A percentile compares a stretch with the other conserved stretches of the same genome.
phyloP scores from a whole-genome alignment of 1,284 basidiomycete genomes.

The Tremellales sp. region DNA sequence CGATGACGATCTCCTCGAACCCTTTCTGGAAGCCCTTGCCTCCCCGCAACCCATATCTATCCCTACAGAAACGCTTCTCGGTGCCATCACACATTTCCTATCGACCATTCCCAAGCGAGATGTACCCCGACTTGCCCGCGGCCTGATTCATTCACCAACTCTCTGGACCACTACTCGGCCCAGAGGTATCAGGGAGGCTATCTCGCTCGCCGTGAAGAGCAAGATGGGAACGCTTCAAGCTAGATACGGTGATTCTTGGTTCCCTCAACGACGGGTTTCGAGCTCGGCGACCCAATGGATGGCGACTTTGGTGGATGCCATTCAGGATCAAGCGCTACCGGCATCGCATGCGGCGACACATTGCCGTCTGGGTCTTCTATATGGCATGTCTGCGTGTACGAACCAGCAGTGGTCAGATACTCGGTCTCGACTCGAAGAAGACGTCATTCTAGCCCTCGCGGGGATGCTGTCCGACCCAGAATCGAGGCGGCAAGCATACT shows the following conservation, averaged over 20 bases:
- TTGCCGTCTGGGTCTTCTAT: too few species aligned
- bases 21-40: conserved; percentile 22
- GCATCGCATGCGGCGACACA: too few species aligned
- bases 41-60: conserved; percentile 18
- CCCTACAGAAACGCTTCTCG: conserved; percentile 27
- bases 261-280: conserved; percentile 2
- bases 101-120: conserved; percentile 15
- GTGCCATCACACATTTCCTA: conserved; percentile 40
- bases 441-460: too few species aligned
- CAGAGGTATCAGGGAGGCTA: conserved; percentile 9
- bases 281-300: conserved; percentile 8
- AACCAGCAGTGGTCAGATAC: too few species aligned
- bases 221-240: conserved; percentile 7
- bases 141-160: conserved; percentile 20
- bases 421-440: too few species aligned
- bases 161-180: conserved; percentile 12
- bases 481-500: too few species aligned
- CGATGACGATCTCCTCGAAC: conserved; percentile 12
- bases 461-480: too few species aligned
- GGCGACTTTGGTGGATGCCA: background rate
- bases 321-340: too few species aligned
- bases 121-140: conserved; percentile 17
- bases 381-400: too few species aligned
- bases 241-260: conserved; percentile 10
- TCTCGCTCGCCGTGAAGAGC: conserved; percentile 11